Evolutionary conservation across 2,329 filamentous ascomycete genomes (phyloP), one percentile per base, ranked within the genome.

Genomic region (Chrysoporthe cubensis): DNA sequence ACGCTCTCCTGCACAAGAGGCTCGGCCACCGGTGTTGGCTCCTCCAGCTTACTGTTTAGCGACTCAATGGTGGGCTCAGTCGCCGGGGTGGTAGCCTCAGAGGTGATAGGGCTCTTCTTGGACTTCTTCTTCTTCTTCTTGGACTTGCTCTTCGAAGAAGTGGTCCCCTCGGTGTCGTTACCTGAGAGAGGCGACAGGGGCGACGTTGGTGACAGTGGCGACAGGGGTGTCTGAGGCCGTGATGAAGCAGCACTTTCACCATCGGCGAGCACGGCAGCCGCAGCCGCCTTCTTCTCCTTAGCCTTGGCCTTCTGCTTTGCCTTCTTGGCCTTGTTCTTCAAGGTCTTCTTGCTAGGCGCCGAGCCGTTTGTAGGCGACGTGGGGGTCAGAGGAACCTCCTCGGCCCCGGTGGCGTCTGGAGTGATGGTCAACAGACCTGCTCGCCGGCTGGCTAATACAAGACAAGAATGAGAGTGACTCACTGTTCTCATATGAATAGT

Each of bases 291-390:
- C 66, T 70, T 70, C 34, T 67, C 66, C 69, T 70, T 70, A 26
- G 66, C 68, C 61, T 70, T 73, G 62, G 67, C 68, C 65, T 68
- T 69, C 56, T 68, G 66, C 67, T 72, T 72, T 44, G 68, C 66
- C 50, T 70, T 69, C 52, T 69, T 71, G 66, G 63, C 68, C 66
- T 72, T 72, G 60, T 68, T 69, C 44, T 71, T 71, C 59, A 63
- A 66, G 59, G 70, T 71, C 64, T 66, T 71, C 16, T 67, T 69
- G 64, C 69, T 71, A 26, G 67, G 54, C n/a, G 66, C 48, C 7
- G 59, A 61, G 42, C 42, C 43, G 44, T 50, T 40, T 40, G 54
- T 63, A 44, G 68, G 65, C 57, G 65, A 69, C 18, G 54, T 40
- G 26, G 68, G 68, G 57, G 65, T 50, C 54, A 48, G 13, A 61